Conservation (phyloP, 106 monocot genomes). For the Apostasia shenzhenica region DNA sequence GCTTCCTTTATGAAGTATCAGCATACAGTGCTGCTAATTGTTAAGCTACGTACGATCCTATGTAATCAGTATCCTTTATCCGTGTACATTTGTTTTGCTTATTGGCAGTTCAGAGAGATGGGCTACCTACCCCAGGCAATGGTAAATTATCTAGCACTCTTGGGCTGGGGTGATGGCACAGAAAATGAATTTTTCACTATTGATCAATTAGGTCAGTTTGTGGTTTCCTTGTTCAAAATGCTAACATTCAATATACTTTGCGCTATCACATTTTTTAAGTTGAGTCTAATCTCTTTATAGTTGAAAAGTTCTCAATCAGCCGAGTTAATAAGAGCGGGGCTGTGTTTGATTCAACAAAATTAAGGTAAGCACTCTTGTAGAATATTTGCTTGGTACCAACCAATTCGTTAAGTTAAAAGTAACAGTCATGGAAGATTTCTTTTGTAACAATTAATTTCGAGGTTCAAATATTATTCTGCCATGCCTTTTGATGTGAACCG, state of each 20-base stretch:
- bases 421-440: no score
- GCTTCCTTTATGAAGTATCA: neutral
- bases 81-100: neutral
- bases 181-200: constrained; percentile 98
- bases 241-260: neutral
- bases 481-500: no score
- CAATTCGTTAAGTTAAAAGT: no score
- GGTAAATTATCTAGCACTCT: constrained; percentile 88
- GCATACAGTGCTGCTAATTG: neutral
- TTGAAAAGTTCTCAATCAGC: constrained; percentile 84
- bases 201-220: constrained; percentile 74
- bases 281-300: constrained; percentile 29
- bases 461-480: no score
- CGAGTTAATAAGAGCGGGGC: constrained; percentile 98
- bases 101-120: constrained; percentile 81
- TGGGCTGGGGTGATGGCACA: constrained; percentile 99
- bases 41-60: neutral
- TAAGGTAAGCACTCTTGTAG: constrained; percentile 41
- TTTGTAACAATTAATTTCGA: no score
- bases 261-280: neutral
- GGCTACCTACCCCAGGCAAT: constrained; percentile 96
- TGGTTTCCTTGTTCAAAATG: neutral
- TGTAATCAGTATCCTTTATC: neutral
- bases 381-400: neutral
- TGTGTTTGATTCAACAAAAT: constrained; percentile 88